Evolutionary conservation across 345 rosid genomes (phyloP), one percentile per base, ranked within the genome.

Genomic region (Hirschfeldia incana): DNA sequence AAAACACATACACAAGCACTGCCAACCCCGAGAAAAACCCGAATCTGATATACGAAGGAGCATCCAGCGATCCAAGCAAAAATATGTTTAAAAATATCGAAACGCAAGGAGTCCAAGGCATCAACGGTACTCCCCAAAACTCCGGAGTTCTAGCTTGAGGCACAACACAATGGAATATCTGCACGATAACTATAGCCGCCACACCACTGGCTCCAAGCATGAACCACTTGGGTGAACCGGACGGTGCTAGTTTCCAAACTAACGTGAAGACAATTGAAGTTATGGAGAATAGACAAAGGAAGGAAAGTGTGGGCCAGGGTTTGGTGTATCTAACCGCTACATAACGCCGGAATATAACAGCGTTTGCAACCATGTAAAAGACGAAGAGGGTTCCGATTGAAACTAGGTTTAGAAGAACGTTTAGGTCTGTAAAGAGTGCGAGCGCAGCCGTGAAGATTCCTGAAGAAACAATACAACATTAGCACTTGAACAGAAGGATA

Each of bases 351-450:
- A 86, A 91, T 46, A 94, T 81, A 15, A 92, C 87, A 0, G 98
- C 97, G 68, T 88, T 94, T 0, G 97, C 97, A 17, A 94, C 97
- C 98, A 92, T 92, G 88, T 89, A 92, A 57, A 94, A 94, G 55
- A 94, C 97, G 30, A 94, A 94, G 11, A 94, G 94, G 0, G 97
- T 94, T 70, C 97, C 97, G 3, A 94, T 94, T 4, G 97, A 92
- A 9, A 81, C 92, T 0, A 94, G 97, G 87, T 87, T 83, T 28
- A 92, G 71, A 16, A 94, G 94, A 71, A 94, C 88, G 39, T 83
- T 67, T 21, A 94, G 85, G 69, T 91, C 97, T 1, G 94, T 86
- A 79, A 92, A 89, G 32, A 92, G 86, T 2, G 98, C 91, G 49
- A 94, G 84, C 5, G 85, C 84, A 0, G 98, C 97, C n/a, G 97